Base-by-base conservation (phyloP, 2,329 filamentous ascomycete genomes). In the Neophaeococcomyces mojaviensis region DNA sequence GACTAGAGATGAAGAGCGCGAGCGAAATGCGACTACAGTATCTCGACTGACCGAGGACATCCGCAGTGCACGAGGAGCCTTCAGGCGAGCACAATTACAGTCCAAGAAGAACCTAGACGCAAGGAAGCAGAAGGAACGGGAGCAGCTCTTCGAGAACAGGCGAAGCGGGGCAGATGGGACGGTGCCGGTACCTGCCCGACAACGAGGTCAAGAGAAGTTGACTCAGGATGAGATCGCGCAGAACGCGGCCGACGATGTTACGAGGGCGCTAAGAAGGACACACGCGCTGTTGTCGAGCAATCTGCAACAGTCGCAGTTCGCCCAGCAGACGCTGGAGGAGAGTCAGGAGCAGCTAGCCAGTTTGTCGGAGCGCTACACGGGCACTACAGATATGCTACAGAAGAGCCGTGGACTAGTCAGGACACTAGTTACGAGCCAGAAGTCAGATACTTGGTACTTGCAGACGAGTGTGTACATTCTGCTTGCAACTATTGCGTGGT, bases 361-460 rank as follows among this genome's bases (percentile, higher is more conserved):
- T 52, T 76, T 98, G 1, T 80, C 84, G 3, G 84, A 94, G 58
- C 84, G 79, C 31, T 98, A 98, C 67, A 80, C 74, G 16, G 80
- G 81, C 40, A 77, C 97, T 4, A 87, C 90, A 57, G 78, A 78
- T 10, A 76, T 96, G 60, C 74, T 98, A 31, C 73, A 78, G 2
- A 84, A 78, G 47, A 89, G 86, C 37, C 77, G 79, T 53, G 82
- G 81, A 46, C 71, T 98, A 15, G 77, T 96, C 6, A 79, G 80
- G 5, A 87, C 86, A 15, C 71, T 98, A 37, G 69, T 97, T 38
- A 79, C 80, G 50, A 92, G 86, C 53, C 88, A 94, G 62, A 98
- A 98, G 73, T 92, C 84, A 54, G 92, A 98, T 62, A 96, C 89
- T 2, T 98, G 92, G 92, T 98, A 98, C 63, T 77, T 98, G 28